A percentile compares a stretch with the other conserved stretches of the same genome.
phyloP scores from a whole-genome alignment of 1,284 basidiomycete species.

The Xanthoconium separans region DNA sequence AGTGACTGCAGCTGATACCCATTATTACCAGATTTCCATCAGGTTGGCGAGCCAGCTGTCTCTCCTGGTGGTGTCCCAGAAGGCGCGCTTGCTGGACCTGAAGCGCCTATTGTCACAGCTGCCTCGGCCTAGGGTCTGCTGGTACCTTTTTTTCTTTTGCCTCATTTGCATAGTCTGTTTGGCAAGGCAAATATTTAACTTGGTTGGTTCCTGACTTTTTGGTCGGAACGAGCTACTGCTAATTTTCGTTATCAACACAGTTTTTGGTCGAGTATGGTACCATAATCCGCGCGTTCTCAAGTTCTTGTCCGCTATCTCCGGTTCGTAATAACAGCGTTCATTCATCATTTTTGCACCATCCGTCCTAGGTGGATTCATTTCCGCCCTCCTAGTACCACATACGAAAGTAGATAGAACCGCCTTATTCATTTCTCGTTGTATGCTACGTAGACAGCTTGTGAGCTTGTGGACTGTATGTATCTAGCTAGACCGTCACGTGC shows the following conservation, averaged over 20 bases:
- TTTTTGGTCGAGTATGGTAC: conserved; percentile 17
- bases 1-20: conserved; percentile 7
- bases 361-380: conserved; percentile 13
- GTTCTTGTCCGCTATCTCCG: conserved; percentile 1
- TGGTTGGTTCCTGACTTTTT: conserved; percentile 13
- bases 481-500: conserved; percentile 1
- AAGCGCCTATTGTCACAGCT: conserved; percentile 24
- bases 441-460: conserved; percentile 15
- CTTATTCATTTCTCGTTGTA: conserved; percentile 10
- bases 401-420: conserved; percentile 1
- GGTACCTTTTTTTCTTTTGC: neutral
- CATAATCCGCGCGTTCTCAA: conserved; percentile 9
- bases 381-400: neutral
- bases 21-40: conserved; percentile 66
- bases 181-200: conserved; percentile 8
- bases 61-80: conserved; percentile 47
- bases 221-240: neutral
- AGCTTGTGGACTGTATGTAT: conserved; percentile 19
- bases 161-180: neutral
- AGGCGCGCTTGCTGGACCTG: conserved; percentile 65
- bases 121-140: conserved; percentile 17
- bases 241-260: conserved; percentile 8
- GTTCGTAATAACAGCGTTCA: conserved; percentile 18
- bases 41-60: conserved; percentile 55
- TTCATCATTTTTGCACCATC: conserved; percentile 7